Evolutionary conservation across 768 basidiomycete species (phyloP).

Genomic region (Rhodosporidiobolus sp.): DNA sequence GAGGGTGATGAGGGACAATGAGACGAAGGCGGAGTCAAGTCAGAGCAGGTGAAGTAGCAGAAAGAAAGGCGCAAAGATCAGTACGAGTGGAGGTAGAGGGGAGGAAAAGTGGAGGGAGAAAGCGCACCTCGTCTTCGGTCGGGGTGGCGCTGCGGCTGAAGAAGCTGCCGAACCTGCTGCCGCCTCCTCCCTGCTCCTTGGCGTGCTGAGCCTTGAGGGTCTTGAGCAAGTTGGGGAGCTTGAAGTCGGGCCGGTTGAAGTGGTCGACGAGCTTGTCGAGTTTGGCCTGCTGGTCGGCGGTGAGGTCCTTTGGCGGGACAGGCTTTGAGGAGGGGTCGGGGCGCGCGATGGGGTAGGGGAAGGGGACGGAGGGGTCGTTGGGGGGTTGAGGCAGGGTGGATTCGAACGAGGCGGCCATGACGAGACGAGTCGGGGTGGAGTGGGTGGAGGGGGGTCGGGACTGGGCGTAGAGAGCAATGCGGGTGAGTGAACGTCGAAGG

Average conservation of each 20-base stretch:
- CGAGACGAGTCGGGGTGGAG: too few relatives aligned
- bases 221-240: conserved; percentile 30
- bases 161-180: conserved; percentile 7
- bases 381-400: conserved; percentile 1
- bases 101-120: neutral
- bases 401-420: conserved; percentile 1
- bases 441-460: neutral
- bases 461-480: neutral
- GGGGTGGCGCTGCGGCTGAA: conserved; percentile 10
- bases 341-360: conserved; percentile 27
- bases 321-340: conserved; percentile 14
- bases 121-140: conserved; percentile 5
- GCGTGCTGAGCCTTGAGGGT: conserved; percentile 45
- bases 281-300: conserved; percentile 30
- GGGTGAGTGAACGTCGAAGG: neutral
- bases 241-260: conserved; percentile 37
- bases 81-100: neutral
- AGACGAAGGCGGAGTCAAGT: neutral
- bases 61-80: neutral
- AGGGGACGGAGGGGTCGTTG: neutral
- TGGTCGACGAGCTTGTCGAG: conserved; percentile 35
- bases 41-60: too few relatives aligned
- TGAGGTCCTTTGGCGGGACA: conserved; percentile 17
- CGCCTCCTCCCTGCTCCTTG: conserved; percentile 1
- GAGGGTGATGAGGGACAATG: neutral